A percentile compares a stretch with the other conserved stretches of the same genome.
Evolutionary conservation across 495 filamentous ascomycete species (phyloP).

Genomic region (Hypoxylon subgilvum): DNA sequence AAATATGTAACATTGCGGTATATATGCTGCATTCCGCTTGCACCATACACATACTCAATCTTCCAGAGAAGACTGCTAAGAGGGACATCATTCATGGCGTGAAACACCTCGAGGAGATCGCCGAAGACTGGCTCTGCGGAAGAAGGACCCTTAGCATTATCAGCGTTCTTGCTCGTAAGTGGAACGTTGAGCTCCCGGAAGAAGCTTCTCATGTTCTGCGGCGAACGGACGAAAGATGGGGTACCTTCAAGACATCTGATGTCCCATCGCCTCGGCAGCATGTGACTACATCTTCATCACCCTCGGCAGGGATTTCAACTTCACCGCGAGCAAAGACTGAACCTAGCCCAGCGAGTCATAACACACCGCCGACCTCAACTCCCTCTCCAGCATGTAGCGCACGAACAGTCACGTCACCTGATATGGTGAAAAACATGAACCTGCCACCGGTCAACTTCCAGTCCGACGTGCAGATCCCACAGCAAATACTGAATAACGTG

Average conservation of each 20-base stretch:
- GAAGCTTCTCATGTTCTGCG: slow-evolving; percentile 77
- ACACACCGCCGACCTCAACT: slow-evolving; percentile 35
- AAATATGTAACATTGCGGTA: slow-evolving; percentile 93
- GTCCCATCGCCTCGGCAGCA: slow-evolving; percentile 59
- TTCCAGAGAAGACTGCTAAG: slow-evolving; percentile 85
- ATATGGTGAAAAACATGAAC: slow-evolving; percentile 31
- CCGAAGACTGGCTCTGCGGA: slow-evolving; percentile 91
- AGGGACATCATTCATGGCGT: slow-evolving; percentile 88
- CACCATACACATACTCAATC: slow-evolving; percentile 91
- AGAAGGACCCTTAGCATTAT: slow-evolving; percentile 84
- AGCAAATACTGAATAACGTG: slow-evolving; percentile 24
- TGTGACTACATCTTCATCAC: slow-evolving; percentile 33
- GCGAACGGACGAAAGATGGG: slow-evolving; percentile 63
- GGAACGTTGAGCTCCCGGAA: slow-evolving; percentile 84
- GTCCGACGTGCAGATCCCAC: slow-evolving; percentile 15
- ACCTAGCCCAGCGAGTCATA: slow-evolving; percentile 38
- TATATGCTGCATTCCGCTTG: slow-evolving; percentile 94
- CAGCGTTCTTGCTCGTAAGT: slow-evolving; percentile 81
- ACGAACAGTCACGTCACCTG: slow-evolving; percentile 32
- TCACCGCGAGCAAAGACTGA: slow-evolving; percentile 29
- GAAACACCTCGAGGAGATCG: slow-evolving; percentile 94
- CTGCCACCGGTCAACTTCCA: slow-evolving; percentile 31
- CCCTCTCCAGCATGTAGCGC: slow-evolving; percentile 26
- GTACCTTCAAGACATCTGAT: slow-evolving; percentile 60
- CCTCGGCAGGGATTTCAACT: slow-evolving; percentile 27